A percentile compares a stretch with the other conserved stretches of the same genome.
phyloP scores from a whole-genome alignment of 768 basidiomycete genomes.

The Mycena pura region DNA sequence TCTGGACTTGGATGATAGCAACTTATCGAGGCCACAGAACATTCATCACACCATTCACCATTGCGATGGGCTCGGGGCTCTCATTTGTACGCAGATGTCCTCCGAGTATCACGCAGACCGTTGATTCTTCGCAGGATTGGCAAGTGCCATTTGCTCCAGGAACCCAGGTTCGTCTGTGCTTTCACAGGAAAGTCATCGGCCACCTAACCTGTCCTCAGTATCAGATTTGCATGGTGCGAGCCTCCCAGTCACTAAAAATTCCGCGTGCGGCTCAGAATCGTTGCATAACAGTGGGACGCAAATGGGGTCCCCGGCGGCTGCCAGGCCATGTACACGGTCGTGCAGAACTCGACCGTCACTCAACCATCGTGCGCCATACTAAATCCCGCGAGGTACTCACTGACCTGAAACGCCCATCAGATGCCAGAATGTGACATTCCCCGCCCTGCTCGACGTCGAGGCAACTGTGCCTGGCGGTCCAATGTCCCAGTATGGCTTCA shows the following conservation, averaged over 20 bases:
- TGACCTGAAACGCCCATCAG: not conserved
- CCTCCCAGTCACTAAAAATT: too few relatives aligned
- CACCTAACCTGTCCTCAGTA: conserved; percentile 39
- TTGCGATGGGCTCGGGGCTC: conserved; percentile 45
- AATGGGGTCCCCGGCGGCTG: conserved; percentile 60
- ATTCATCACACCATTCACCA: conserved; percentile 49
- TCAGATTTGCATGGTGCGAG: conserved; percentile 65
- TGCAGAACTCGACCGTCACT: conserved; percentile 44
- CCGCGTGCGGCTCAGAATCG: not conserved
- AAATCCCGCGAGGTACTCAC: not conserved
- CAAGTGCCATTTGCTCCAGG: conserved; percentile 56
- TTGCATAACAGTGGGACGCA: conserved; percentile 45
- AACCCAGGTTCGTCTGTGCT: conserved; percentile 41
- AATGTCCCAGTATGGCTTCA: conserved; percentile 52
- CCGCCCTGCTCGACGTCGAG: conserved; percentile 40
- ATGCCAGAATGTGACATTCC: conserved; percentile 48
- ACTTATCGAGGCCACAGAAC: conserved; percentile 40
- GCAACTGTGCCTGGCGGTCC: conserved; percentile 45
- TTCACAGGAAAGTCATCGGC: not conserved
- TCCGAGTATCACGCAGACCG: not conserved
- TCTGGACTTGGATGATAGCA: not conserved
- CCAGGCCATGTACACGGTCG: conserved; percentile 55
- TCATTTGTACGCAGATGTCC: conserved; percentile 36
- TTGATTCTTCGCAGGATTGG: conserved; percentile 45
- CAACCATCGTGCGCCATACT: conserved; percentile 36